These are phyloP conservation scores for Salix udensis DNA, from an alignment of 345 rosid species.

Conservation along the genomic window DNA sequence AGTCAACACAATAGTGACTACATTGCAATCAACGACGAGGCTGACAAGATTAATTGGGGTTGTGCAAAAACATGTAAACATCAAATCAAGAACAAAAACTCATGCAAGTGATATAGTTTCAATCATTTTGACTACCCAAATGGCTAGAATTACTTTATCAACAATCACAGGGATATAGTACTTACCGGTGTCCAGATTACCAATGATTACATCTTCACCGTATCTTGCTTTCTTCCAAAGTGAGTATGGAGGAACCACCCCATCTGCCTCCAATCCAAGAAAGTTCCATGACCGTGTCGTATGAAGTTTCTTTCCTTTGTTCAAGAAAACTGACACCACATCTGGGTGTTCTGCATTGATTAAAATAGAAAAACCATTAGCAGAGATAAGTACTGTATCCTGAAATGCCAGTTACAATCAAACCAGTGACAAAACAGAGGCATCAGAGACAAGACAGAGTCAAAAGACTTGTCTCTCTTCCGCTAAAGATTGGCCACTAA, in stretches of 20 bases:
- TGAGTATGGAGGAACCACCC: conserved; percentile 33
- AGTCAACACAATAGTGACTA: not conserved
- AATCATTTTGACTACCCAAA: not conserved
- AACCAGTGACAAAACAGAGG: not conserved
- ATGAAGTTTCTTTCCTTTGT: conserved; percentile 43
- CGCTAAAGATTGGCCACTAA: not conserved
- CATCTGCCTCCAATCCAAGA: conserved; percentile 43
- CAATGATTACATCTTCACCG: conserved; percentile 55
- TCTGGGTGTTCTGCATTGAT: conserved; percentile 47
- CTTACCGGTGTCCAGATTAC: conserved; percentile 55
- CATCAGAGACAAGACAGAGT: not conserved
- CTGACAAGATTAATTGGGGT: not conserved
- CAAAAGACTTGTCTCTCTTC: not conserved
- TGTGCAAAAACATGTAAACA: not conserved
- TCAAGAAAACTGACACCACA: conserved; percentile 50
- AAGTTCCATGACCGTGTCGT: conserved; percentile 67
- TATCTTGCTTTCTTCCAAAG: conserved; percentile 45
- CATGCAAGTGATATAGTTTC: not conserved
- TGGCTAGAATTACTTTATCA: not conserved
- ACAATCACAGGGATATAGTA: not conserved
- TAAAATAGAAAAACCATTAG: not conserved
- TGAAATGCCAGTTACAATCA: not conserved
- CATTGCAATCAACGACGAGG: not conserved
- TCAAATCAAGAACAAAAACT: conserved; percentile 2
- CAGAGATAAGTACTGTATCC: not conserved